Conservation (phyloP, 805 yeast genomes). For the Metschnikowia bowlesiae region DNA sequence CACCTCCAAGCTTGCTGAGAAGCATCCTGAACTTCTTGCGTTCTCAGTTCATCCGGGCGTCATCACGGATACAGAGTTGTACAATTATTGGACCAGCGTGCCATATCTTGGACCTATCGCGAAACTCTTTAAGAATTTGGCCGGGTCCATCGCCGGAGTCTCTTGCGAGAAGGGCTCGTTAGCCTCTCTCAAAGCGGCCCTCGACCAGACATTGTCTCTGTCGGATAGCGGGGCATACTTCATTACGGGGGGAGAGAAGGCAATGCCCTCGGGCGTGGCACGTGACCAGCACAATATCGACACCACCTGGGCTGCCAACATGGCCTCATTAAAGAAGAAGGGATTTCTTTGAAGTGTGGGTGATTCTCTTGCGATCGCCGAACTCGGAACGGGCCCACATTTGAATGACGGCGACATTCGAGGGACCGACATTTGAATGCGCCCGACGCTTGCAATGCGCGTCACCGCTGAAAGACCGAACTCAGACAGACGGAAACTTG, state of each 20-base stretch:
- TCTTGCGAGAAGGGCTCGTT: constrained; percentile 31
- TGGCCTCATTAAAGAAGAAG: constrained; percentile 19
- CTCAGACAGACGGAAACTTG: too few species aligned
- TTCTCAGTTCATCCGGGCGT: constrained; percentile 40
- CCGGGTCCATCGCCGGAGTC: constrained; percentile 23
- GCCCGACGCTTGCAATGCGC: too few species aligned
- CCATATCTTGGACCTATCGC: constrained; percentile 22
- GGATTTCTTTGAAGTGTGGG: constrained; percentile 9
- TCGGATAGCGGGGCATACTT: constrained; percentile 28
- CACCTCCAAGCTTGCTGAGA: constrained; percentile 23
- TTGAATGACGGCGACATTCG: too few species aligned
- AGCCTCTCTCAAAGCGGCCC: constrained; percentile 31
- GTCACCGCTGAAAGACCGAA: too few species aligned
- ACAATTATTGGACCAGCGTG: constrained; percentile 24
- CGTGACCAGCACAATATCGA: constrained; percentile 18
- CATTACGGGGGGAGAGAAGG: constrained; percentile 29
- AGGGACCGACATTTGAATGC: too few species aligned
- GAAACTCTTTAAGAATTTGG: constrained; percentile 13
- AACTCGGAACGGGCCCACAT: too few species aligned
- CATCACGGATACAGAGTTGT: constrained; percentile 31
- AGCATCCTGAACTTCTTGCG: constrained; percentile 28
- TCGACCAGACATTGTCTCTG: constrained; percentile 24
- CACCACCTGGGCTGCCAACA: constrained; percentile 28
- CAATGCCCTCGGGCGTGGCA: constrained; percentile 23
- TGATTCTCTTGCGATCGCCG: too few species aligned